Evolutionary conservation across 345 rosid species (phyloP).

Genomic region (Aegle marmelos): DNA sequence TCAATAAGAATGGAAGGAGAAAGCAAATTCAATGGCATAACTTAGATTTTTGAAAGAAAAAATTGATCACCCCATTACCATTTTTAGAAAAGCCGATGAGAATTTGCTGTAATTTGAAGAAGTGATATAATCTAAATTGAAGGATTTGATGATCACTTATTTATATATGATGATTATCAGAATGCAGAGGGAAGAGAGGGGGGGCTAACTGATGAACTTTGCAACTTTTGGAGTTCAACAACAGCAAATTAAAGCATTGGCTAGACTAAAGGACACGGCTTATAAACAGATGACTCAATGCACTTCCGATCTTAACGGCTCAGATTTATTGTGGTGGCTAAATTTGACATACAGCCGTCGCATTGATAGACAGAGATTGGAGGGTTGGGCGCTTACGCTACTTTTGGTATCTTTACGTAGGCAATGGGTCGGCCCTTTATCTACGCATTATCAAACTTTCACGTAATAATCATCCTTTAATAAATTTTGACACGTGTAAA

Average conservation of each 20-base stretch:
- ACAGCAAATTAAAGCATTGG: slow-evolving; percentile 26
- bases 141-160: too few relatives aligned
- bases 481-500: slow-evolving; percentile 6
- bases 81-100: not conserved
- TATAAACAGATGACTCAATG: slow-evolving; percentile 26
- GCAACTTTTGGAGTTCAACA: slow-evolving; percentile 42
- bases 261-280: slow-evolving; percentile 23
- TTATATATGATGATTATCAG: not conserved
- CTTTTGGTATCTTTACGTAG: slow-evolving; percentile 23
- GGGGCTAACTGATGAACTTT: slow-evolving; percentile 9
- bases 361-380: slow-evolving; percentile 32
- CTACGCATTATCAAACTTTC: slow-evolving; percentile 8
- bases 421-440: slow-evolving; percentile 18
- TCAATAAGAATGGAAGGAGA: not conserved
- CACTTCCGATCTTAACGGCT: slow-evolving; percentile 7
- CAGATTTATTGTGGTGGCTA: slow-evolving; percentile 39
- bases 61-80: slow-evolving; percentile 17
- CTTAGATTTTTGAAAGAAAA: not conserved
- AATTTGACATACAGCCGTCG: slow-evolving; percentile 17
- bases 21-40: not conserved
- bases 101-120: slow-evolving; percentile 13
- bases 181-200: not conserved
- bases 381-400: slow-evolving; percentile 51
- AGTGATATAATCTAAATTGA: too few relatives aligned
- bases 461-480: slow-evolving; percentile 1